Percentiles rank a stretch among this genome's conserved stretches.
phyloP scores from a whole-genome alignment of 192 early-diverging fungal genomes.

The Blastocladiella britannica region DNA sequence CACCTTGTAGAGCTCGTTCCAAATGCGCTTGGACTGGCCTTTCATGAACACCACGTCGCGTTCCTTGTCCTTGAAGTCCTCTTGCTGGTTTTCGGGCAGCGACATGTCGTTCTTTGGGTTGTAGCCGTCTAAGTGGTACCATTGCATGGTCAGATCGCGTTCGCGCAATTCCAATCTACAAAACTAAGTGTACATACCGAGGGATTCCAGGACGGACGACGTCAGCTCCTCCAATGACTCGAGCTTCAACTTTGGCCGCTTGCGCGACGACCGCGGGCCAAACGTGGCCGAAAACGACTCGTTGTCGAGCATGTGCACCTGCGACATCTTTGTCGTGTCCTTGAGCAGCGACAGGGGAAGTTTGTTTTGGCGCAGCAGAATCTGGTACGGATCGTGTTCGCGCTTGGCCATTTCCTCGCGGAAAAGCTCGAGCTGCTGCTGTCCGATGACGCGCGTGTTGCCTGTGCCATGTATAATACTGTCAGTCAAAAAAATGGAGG shows the following conservation, averaged over 20 bases:
- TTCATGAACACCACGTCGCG: slow-evolving; percentile 78
- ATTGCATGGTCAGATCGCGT: not conserved
- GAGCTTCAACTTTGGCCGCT: slow-evolving; percentile 65
- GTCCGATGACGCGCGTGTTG: slow-evolving; percentile 91
- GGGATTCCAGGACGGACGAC: slow-evolving; percentile 33
- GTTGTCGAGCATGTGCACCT: slow-evolving; percentile 88
- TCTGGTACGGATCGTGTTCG: slow-evolving; percentile 86
- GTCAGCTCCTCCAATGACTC: slow-evolving; percentile 63
- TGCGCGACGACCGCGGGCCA: slow-evolving; percentile 84
- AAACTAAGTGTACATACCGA: slow-evolving; percentile 31
- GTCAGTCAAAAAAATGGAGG: slow-evolving; percentile 2
- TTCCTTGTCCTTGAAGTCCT: slow-evolving; percentile 46
- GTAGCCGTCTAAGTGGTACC: slow-evolving; percentile 8
- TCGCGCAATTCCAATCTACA: slow-evolving; percentile 6
- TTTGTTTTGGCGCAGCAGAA: slow-evolving; percentile 81
- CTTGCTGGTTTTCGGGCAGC: slow-evolving; percentile 50
- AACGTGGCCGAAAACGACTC: slow-evolving; percentile 83
- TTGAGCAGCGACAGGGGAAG: slow-evolving; percentile 82
- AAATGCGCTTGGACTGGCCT: slow-evolving; percentile 91
- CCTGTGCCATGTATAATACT: slow-evolving; percentile 23
- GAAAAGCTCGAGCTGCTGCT: slow-evolving; percentile 80
- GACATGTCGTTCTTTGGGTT: slow-evolving; percentile 40
- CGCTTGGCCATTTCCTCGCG: slow-evolving; percentile 68
- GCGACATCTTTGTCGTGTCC: slow-evolving; percentile 45
- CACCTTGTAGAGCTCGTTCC: slow-evolving; percentile 98